phyloP scores from a whole-genome alignment of 1,284 basidiomycete genomes.

The Ceratobasidium sp. region DNA sequence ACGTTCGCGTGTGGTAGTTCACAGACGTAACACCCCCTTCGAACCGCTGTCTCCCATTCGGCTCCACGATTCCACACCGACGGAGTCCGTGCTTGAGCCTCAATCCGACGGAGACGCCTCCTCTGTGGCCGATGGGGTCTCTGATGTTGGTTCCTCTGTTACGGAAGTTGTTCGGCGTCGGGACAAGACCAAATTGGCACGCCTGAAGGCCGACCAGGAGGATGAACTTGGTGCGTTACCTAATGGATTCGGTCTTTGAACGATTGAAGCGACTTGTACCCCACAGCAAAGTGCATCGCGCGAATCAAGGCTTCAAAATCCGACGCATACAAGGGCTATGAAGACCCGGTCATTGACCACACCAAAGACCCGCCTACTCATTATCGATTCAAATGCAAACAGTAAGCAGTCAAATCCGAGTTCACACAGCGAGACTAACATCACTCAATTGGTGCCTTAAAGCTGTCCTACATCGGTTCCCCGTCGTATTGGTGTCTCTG shows the following conservation, averaged over 20 bases:
- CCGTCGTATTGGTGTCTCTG: not conserved
- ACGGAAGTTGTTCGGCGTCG: not conserved
- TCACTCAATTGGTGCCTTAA: not conserved
- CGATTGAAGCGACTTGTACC: not conserved
- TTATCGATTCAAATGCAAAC: slow-evolving; percentile 7
- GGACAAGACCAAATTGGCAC: not conserved
- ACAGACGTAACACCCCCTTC: not conserved
- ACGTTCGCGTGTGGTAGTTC: not conserved
- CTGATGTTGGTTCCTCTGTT: not conserved
- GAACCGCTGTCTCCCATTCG: not conserved
- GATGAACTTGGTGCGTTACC: not conserved
- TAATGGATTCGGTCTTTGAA: not conserved
- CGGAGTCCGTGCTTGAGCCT: not conserved
- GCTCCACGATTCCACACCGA: not conserved
- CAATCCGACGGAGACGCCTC: not conserved
- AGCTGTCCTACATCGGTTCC: not conserved
- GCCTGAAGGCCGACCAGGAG: not conserved
- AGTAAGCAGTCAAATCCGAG: not conserved
- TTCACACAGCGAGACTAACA: too few relatives aligned
- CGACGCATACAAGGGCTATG: not conserved
- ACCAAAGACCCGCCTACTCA: not conserved
- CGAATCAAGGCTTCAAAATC: not conserved
- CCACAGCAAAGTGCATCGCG: not conserved
- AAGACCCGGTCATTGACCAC: not conserved
- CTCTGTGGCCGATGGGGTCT: not conserved